Evolutionary conservation across 2,329 filamentous ascomycete species (phyloP), one percentile per base, ranked within the genome.

Genomic region (Phialophora verrucosa): DNA sequence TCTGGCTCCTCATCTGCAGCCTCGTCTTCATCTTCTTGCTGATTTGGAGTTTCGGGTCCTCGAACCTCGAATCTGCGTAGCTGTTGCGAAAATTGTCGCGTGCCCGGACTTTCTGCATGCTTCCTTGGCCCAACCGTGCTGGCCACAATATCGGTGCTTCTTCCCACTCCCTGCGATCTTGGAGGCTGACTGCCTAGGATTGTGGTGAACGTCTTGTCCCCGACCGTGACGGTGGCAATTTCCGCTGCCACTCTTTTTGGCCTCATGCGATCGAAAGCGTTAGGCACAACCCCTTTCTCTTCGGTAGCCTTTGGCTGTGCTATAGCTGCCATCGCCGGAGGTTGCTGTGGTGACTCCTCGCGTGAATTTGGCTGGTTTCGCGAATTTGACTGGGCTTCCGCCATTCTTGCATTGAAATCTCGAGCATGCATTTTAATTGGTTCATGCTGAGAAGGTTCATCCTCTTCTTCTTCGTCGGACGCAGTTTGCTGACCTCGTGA

Each of bases 171-270:
- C 35, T 49, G 65, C 70, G 31, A 70, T 42, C 65, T 81, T 79
- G 77, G 74, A 3, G 81, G 74, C 58, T 84, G 81, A 58, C 82
- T 85, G 1, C 90, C 89, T 70, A 92, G 83, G 35, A 87, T 83
- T 23, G 88, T 88, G 0, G 86, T 89, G 4, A 88, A 83, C 0
- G 88, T 91, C 54, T 83, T 84, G 68, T 88, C 83, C 1, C 90
- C 91, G 62, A 94, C 87, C 0, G 90, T 93, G 56, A 94, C 91
- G 1, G 90, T 91, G 23, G 91, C 90, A 59, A 89, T 80, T 72
- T 91, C 88, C 31, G 84, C 79, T 1, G 85, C 84, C 1, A 84
- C 79, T 38, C 90, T 84, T 74, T 87, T 90, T 0, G 85, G 83
- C 17, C 87, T 82, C 85, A 89, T 89, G 20, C 85, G 83, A 74